Evolutionary conservation across 208 protist species (phyloP).

Genomic region (Crithidia fasciculata): DNA sequence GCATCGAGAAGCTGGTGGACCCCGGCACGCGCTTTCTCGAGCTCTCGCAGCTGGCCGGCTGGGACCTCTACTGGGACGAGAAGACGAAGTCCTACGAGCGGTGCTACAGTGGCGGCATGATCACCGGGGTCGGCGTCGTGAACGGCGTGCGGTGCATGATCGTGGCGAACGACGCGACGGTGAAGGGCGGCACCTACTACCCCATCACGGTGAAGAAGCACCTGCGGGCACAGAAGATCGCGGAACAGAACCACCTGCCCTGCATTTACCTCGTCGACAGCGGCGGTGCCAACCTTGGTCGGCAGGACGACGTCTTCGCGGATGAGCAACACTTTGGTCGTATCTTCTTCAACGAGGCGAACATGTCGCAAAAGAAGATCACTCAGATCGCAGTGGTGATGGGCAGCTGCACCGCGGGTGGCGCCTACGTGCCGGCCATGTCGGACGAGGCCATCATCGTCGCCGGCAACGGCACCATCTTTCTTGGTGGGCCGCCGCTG

Average conservation of each 20-base stretch:
- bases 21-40: constrained; percentile 94
- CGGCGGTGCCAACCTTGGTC: constrained; percentile 94
- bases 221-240: constrained; percentile 96
- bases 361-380: constrained; percentile 94
- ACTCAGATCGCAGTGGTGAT: constrained; percentile 97
- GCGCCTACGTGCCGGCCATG: constrained; percentile 97
- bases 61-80: constrained; percentile 90
- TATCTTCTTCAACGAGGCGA: constrained; percentile 98
- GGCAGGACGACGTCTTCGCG: constrained; percentile 95
- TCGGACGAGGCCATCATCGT: constrained; percentile 96
- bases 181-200: constrained; percentile 98
- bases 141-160: constrained; percentile 92
- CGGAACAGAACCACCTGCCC: constrained; percentile 94
- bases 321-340: constrained; percentile 97
- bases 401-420: constrained; percentile 97
- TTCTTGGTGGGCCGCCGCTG: constrained; percentile 95
- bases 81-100: constrained; percentile 58
- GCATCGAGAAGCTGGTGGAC: constrained; percentile 93
- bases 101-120: constrained; percentile 92
- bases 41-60: constrained; percentile 94
- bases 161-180: constrained; percentile 97
- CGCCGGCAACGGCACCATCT: constrained; percentile 93
- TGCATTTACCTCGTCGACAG: constrained; percentile 98
- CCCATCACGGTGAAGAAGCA: constrained; percentile 99
- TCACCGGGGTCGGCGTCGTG: constrained; percentile 94